Percentiles rank a stretch among this genome's conserved stretches.
Evolutionary conservation across 495 filamentous ascomycete species (phyloP).

Genomic region (Neohortaea acidophila): DNA sequence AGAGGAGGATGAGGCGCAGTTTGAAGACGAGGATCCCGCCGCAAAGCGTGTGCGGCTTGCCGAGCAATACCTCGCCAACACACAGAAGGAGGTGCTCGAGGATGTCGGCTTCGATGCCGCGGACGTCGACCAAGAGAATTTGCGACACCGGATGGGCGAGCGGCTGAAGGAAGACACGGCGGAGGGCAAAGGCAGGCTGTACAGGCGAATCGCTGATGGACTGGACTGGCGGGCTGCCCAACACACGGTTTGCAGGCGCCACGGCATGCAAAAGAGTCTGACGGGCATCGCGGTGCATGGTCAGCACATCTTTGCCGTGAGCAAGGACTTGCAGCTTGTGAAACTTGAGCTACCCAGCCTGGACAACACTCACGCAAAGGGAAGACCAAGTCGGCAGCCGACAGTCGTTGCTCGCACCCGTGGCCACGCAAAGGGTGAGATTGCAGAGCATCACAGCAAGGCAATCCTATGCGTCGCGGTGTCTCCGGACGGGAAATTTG

Average conservation of each 20-base stretch:
- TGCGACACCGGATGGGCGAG: constrained; percentile 47
- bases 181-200: constrained; percentile 79
- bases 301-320: constrained; percentile 71
- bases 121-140: constrained; percentile 73
- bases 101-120: constrained; percentile 80
- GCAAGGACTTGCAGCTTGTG: constrained; percentile 66
- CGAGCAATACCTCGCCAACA: constrained; percentile 83
- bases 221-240: constrained; percentile 14
- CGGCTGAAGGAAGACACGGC: constrained; percentile 84
- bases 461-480: constrained; percentile 70
- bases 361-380: constrained; percentile 36
- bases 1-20: constrained; percentile 36
- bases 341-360: constrained; percentile 62
- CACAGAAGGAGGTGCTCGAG: constrained; percentile 59
- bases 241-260: constrained; percentile 4
- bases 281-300: constrained; percentile 65
- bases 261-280: constrained; percentile 39
- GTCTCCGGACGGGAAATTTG: constrained; percentile 73
- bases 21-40: constrained; percentile 67
- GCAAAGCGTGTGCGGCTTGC: constrained; percentile 78
- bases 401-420: constrained; percentile 50
- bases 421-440: constrained; percentile 46
- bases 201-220: constrained; percentile 57
- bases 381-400: constrained; percentile 43
- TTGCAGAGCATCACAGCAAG: constrained; percentile 50